phyloP scores from a whole-genome alignment of 1,139 yeast genomes.

The Taphrina betulina region DNA sequence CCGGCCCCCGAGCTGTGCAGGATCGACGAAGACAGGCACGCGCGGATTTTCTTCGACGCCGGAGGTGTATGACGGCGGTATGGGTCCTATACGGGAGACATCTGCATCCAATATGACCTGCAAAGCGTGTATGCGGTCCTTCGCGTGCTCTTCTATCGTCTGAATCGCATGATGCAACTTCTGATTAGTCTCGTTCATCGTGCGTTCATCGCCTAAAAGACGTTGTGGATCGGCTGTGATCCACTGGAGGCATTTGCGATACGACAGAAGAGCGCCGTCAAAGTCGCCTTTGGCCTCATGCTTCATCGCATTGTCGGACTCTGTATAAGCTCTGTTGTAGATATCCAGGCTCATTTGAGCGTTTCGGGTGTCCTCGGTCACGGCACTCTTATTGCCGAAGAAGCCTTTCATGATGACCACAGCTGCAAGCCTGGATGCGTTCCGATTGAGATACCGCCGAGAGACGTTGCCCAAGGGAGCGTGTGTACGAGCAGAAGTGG shows the following conservation, averaged over 20 bases:
- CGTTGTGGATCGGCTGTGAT: conserved; percentile 31
- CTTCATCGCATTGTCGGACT: conserved; percentile 31
- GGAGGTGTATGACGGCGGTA: not conserved
- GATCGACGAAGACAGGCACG: conserved; percentile 22
- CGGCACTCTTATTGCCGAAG: conserved; percentile 11
- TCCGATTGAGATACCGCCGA: not conserved
- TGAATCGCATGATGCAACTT: conserved; percentile 15
- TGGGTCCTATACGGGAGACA: not conserved
- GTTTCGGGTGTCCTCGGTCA: conserved; percentile 21
- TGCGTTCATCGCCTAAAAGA: conserved; percentile 26
- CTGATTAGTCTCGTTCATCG: conserved; percentile 14
- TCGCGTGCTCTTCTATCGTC: conserved; percentile 31
- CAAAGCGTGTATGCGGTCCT: conserved; percentile 26
- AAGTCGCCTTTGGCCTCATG: conserved; percentile 30
- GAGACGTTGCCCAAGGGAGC: not conserved
- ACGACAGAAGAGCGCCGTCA: conserved; percentile 25
- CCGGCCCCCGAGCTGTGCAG: not conserved
- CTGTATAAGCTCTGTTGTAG: conserved; percentile 28
- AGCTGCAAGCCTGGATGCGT: not conserved
- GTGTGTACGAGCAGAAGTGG: not conserved
- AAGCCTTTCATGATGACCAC: conserved; percentile 27
- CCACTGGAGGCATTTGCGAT: conserved; percentile 28
- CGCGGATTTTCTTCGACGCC: conserved; percentile 6
- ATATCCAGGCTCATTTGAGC: conserved; percentile 32
- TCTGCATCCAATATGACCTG: conserved; percentile 27